Base-by-base conservation (phyloP, 2,329 filamentous ascomycete genomes). In the Claviceps pazoutovae region DNA sequence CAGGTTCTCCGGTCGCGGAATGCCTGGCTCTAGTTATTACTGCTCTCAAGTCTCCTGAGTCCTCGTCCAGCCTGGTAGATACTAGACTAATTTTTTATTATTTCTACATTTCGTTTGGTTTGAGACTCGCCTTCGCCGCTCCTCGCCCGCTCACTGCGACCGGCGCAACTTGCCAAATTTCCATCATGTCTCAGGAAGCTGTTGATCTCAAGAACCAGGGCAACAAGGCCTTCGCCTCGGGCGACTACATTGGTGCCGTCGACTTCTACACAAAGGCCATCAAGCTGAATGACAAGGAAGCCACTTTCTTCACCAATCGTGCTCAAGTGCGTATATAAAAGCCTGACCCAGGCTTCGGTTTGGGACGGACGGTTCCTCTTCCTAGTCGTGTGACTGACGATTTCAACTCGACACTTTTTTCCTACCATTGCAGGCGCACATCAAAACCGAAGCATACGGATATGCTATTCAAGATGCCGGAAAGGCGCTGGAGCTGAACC, bases 401-500 rank as follows among this genome's bases (percentile, higher is more conserved):
- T 23, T 17, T 43, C 11, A 11, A 11, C 30, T 34, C 30, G 30
- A 43, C 50, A 30, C 41, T 49, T 52, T 46, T 46, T 51, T 50
- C 30, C 45, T 7, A 19, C 3, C 23, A 42, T n/a, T 52, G 14
- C 53, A 95, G 88, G 88, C 88, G 57, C 79, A 98, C 66, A 91
- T 98, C 68, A 97, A 96, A 72, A 83, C 91, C 41, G 93, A 98
- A 69, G 82, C 91, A 19, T 97, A 90, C 65, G 93, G 93, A 41
- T 95, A 91, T 71, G 90, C 93, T 23, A 85, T 97, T 60, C 76
- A 83, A 50, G 93, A 98, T 70, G 88, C 91, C 36, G 87, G 86
- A 50, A 94, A 87, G 68, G 93, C 93, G 16, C 83, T 97, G 63
- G 88, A 95, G 65, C 74, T 97, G 54, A 88, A 97, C 63, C 81